Percentiles rank a stretch among this genome's conserved stretches.
These are phyloP conservation scores for Dichotomopilus funicola DNA, from an alignment of 2,329 filamentous ascomycete species.

Conservation along the genomic window DNA sequence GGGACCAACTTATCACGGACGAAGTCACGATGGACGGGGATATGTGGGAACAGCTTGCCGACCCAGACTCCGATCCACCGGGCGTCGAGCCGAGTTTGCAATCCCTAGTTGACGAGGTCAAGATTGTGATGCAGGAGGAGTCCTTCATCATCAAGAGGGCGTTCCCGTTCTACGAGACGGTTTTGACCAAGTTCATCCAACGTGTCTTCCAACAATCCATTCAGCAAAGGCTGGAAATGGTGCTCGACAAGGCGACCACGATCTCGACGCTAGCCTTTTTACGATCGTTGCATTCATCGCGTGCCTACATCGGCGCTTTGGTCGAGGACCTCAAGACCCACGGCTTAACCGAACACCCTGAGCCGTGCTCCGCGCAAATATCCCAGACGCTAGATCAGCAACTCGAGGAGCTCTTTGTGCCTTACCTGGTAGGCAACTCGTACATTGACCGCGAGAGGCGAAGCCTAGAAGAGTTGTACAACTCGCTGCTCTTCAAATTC, in stretches of 20 bases:
- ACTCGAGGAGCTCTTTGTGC: constrained; percentile 70
- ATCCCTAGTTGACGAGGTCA: constrained; percentile 87
- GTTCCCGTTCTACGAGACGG: constrained; percentile 93
- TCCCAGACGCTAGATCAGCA: constrained; percentile 68
- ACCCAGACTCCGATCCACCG: constrained; percentile 87
- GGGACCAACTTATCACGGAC: constrained; percentile 83
- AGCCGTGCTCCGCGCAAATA: constrained; percentile 80
- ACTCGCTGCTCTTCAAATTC: constrained; percentile 90
- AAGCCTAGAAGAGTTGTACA: constrained; percentile 74
- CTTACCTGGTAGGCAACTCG: constrained; percentile 61
- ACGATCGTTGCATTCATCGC: constrained; percentile 81
- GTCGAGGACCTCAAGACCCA: constrained; percentile 93
- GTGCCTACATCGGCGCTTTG: constrained; percentile 77
- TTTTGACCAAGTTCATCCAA: constrained; percentile 87
- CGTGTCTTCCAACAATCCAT: constrained; percentile 97
- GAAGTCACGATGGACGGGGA: constrained; percentile 70
- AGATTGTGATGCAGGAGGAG: constrained; percentile 92
- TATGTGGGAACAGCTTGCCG: constrained; percentile 85
- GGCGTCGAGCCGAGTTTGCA: constrained; percentile 89
- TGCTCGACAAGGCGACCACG: constrained; percentile 86
- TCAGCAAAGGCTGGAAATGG: constrained; percentile 90
- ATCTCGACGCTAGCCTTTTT: constrained; percentile 90
- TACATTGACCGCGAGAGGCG: constrained; percentile 65
- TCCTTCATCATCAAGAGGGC: constrained; percentile 94
- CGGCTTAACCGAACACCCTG: constrained; percentile 89